Evolutionary conservation across 495 filamentous ascomycete genomes (phyloP), one percentile per base, ranked within the genome.

Genomic region (Peziza echinospora): DNA sequence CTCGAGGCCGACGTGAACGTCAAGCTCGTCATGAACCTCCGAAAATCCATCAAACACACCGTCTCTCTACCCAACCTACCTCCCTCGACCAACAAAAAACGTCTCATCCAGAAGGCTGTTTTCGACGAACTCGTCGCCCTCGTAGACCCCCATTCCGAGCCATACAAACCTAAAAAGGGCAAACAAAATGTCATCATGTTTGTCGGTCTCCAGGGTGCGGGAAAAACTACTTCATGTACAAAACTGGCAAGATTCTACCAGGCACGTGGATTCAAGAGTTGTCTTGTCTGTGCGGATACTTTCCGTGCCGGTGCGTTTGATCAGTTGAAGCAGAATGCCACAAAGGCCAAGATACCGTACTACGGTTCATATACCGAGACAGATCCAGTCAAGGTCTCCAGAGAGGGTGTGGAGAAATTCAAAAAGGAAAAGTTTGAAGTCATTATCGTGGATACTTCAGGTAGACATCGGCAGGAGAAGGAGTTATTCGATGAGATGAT

Each of bases 111-210:
- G 59, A 94, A 96, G 63, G 74, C 89, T 52, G 91, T 99, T 53
- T 99, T 86, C 62, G 91, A 99, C 60, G 85, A 94, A 60, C 75
- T 99, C 44, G 89, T 96, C 46, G 76, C 80, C 49, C 76, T 99
- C 41, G 89, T 99, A 44, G 84, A 99, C 57, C 89, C 89, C 16
- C 89, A 94, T 65, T 83, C 81, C 51, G 84, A 93, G 48, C 77
- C 87, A 0, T 99, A 93, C 71, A 85, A 89, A 53, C 89, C 91
- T 21, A 93, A 89, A 68, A 99, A 99, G 63, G 83, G 84, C 47
- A 89, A 87, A 54, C 66, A 79, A 41, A 96, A 93, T 63, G 81
- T 96, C 53, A 93, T 99, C 60, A 99, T 99, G 89, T 94, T 99
- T 54, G 91, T 99, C 48, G 89, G 89, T 60, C 67, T 99, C 39